Evolutionary conservation across 805 yeast species (phyloP).

Genomic region (Yarrowia osloensis): DNA sequence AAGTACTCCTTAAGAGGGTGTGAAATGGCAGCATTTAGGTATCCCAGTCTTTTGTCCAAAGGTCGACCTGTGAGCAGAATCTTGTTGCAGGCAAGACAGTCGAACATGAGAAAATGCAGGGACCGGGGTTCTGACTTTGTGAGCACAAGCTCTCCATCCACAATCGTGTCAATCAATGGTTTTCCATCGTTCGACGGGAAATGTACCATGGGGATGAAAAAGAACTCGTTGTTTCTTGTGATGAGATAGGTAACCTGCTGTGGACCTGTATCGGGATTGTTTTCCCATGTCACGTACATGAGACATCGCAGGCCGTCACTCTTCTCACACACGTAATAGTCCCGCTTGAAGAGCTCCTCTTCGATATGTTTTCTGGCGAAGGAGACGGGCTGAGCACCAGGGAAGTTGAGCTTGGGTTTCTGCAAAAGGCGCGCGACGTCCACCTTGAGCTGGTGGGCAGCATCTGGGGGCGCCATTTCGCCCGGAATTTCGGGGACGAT

Average conservation of each 20-base stretch:
- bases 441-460: slow-evolving; percentile 64
- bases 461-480: slow-evolving; percentile 67
- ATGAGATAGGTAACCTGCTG: slow-evolving; percentile 89
- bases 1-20: slow-evolving; percentile 79
- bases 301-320: slow-evolving; percentile 90
- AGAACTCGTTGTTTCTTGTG: slow-evolving; percentile 86
- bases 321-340: slow-evolving; percentile 94
- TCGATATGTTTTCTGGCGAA: slow-evolving; percentile 73
- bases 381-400: slow-evolving; percentile 96
- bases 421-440: slow-evolving; percentile 66
- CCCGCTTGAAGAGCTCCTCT: slow-evolving; percentile 63
- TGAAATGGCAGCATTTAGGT: slow-evolving; percentile 76
- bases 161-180: slow-evolving; percentile 81
- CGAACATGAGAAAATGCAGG: slow-evolving; percentile 81
- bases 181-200: slow-evolving; percentile 64
- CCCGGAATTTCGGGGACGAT: slow-evolving; percentile 48
- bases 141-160: slow-evolving; percentile 92
- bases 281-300: slow-evolving; percentile 57
- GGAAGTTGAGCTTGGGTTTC: slow-evolving; percentile 61
- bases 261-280: slow-evolving; percentile 43
- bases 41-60: slow-evolving; percentile 81
- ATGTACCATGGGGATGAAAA: slow-evolving; percentile 72
- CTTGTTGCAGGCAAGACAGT: slow-evolving; percentile 78
- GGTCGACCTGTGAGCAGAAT: slow-evolving; percentile 66
- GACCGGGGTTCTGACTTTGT: slow-evolving; percentile 46